phyloP scores from a whole-genome alignment of 768 basidiomycete species.

The Macrocybe gigantea region DNA sequence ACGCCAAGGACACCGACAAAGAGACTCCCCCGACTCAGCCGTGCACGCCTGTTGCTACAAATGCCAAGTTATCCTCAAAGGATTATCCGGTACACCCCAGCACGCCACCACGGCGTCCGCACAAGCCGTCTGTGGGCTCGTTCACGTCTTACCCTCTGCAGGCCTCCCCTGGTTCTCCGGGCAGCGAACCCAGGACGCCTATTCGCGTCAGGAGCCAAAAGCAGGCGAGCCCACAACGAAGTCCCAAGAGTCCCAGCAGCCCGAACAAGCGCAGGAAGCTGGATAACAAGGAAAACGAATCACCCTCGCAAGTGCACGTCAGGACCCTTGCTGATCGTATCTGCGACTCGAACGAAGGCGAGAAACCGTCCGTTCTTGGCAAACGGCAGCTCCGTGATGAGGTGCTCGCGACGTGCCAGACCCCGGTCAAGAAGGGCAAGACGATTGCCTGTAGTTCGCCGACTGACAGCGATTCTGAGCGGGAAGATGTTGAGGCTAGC shows the following conservation, averaged over 20 bases:
- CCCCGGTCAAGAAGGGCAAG: slow-evolving; percentile 16
- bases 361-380: slow-evolving; percentile 22
- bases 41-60: no score
- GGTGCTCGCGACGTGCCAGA: slow-evolving; percentile 19
- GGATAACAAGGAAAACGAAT: slow-evolving; percentile 57
- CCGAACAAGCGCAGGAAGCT: slow-evolving; percentile 31
- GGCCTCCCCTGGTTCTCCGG: slow-evolving; percentile 20
- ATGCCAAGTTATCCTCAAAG: background rate
- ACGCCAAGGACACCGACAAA: background rate
- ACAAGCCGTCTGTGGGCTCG: slow-evolving; percentile 10
- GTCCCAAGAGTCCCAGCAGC: slow-evolving; percentile 1
- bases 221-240: slow-evolving; percentile 13
- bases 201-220: background rate
- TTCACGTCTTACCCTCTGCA: slow-evolving; percentile 15
- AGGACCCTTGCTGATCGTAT: slow-evolving; percentile 42
- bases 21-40: background rate
- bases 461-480: slow-evolving; percentile 27
- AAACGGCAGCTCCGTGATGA: slow-evolving; percentile 41
- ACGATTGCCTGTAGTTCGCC: background rate
- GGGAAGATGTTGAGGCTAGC: slow-evolving; percentile 11
- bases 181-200: no score
- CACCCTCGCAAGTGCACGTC: slow-evolving; percentile 25
- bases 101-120: slow-evolving; percentile 20
- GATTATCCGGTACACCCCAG: slow-evolving; percentile 8
- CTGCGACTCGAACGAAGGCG: slow-evolving; percentile 25